phyloP scores from a whole-genome alignment of 2,329 filamentous ascomycete genomes.

The Stachybotrys echinatus region DNA sequence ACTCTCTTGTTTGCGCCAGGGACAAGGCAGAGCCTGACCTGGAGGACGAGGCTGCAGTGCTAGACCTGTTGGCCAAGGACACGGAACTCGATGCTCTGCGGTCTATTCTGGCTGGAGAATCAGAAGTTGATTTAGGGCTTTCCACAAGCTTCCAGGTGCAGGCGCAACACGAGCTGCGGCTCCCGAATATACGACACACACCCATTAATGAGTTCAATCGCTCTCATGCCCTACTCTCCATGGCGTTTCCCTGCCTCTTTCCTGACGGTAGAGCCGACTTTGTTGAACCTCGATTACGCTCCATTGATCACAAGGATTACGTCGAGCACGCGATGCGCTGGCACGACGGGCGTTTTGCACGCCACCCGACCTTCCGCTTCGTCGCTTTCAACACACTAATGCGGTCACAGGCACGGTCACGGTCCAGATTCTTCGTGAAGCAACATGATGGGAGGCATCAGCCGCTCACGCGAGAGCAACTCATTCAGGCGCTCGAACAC shows the following conservation, averaged over 20 bases:
- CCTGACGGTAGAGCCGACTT: constrained; percentile 5
- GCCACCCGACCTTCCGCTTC: constrained; percentile 3
- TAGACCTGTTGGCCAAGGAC: constrained; percentile 6
- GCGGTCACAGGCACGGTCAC: background rate
- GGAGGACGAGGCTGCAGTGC: constrained; percentile 5
- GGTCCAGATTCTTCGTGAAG: constrained; percentile 4
- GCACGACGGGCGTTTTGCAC: constrained; percentile 3
- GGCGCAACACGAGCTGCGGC: constrained; percentile 2
- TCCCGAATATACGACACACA: constrained; percentile 3
- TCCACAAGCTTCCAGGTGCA: background rate
- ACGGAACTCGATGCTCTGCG: constrained; percentile 5
- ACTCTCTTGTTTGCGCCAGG: no score
- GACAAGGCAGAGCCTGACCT: constrained; percentile 3
- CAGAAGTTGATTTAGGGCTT: constrained; percentile 1
- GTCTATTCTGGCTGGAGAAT: constrained; percentile 2
- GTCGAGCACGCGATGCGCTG: constrained; percentile 2
- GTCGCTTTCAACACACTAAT: constrained; percentile 6
- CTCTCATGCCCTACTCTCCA: constrained; percentile 7
- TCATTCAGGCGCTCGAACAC: constrained; percentile 2
- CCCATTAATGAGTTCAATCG: constrained; percentile 6
- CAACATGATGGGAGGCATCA: constrained; percentile 1
- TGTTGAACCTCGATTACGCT: constrained; percentile 2
- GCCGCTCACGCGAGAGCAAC: constrained; percentile 1
- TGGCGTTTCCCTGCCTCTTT: constrained; percentile 6
- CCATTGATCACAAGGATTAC: constrained; percentile 4